phyloP scores from a whole-genome alignment of 306 rosid genomes.

The Senna siamea region DNA sequence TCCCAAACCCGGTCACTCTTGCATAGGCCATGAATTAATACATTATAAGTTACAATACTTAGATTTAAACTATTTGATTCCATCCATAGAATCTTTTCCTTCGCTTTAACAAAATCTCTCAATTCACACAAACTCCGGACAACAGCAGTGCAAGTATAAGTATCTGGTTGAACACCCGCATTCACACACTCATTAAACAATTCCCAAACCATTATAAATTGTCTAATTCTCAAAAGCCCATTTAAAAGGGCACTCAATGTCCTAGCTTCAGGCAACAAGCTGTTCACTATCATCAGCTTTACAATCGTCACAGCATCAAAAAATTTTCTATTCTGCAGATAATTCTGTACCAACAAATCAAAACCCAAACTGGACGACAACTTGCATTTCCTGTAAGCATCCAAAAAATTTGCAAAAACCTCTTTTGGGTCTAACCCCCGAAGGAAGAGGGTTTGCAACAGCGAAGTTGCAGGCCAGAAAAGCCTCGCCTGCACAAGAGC shows the following conservation, averaged over 20 bases:
- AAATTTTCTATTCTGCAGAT: conserved; percentile 55
- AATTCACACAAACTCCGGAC: conserved; percentile 73
- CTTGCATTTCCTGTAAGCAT: conserved; percentile 42
- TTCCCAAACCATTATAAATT: conserved; percentile 61
- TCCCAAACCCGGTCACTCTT: conserved; percentile 63
- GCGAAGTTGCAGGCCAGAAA: conserved; percentile 86
- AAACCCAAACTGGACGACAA: conserved; percentile 69
- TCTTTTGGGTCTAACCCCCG: conserved; percentile 65
- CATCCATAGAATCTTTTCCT: conserved; percentile 61
- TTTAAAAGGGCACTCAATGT: conserved; percentile 79
- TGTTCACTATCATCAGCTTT: conserved; percentile 62
- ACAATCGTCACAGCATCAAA: conserved; percentile 58
- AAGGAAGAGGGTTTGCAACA: conserved; percentile 72
- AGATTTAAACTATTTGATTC: conserved; percentile 57
- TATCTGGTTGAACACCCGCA: conserved; percentile 68
- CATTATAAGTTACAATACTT: conserved; percentile 71
- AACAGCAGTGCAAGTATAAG: conserved; percentile 67
- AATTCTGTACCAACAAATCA: conserved; percentile 76
- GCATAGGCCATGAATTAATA: conserved; percentile 76
- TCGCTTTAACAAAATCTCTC: conserved; percentile 67
- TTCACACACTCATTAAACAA: conserved; percentile 64
- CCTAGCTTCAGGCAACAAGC: conserved; percentile 76
- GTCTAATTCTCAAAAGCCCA: conserved; percentile 68
- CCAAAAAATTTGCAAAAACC: conserved; percentile 52
- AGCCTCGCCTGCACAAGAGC: conserved; percentile 57